Evolutionary conservation across 208 protist species (phyloP), one percentile per base, ranked within the genome.

Genomic region (Trypanosoma melophagium): DNA sequence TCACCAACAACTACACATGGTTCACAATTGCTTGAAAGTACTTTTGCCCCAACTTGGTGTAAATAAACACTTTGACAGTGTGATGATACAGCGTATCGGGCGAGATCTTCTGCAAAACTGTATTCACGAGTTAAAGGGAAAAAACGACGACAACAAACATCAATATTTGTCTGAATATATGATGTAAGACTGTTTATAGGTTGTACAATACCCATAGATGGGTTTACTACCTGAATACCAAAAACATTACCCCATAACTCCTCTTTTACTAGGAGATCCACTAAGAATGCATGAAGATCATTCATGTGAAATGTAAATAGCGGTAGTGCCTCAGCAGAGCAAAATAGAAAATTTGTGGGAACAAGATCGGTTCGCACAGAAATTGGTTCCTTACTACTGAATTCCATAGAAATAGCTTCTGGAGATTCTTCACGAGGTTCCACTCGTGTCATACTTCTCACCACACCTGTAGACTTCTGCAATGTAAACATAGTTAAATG

Each of bases 81-180:
- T 7, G 77, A 74, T 12, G 84, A 83, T 22, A 92, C 83, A 24
- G 87, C 80, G 71, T 94, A 96, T 24, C 64, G 63, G n/a, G 79
- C 79, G 28, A 76, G 45, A 62, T 71, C 75, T 61, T 93, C 87
- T 9, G 86, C 86, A 70, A 96, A 96, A 56, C 76, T 83, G 72
- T 77, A 90, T 62, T 96, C 90, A 7, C 87, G 85, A 5, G 84
- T 94, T 54, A 93, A 77, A 12, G 90, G 90, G 55, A 86, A 92
- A 31, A 96, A 79, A 0, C 79, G 81, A 14, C 90, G 85, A 16
- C 71, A 79, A 61, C 85, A 90, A 10, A 96, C 80, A 42, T 89
- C 86, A 28, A 90, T 64, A 66, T 93, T 96, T 41, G 79, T 74
- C 45, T 89, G 79, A 40, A 96, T 78, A 69, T 94, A 96, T n/a